Conservation (phyloP, 1,284 basidiomycete genomes). For the Moesziomyces parantarcticus region DNA sequence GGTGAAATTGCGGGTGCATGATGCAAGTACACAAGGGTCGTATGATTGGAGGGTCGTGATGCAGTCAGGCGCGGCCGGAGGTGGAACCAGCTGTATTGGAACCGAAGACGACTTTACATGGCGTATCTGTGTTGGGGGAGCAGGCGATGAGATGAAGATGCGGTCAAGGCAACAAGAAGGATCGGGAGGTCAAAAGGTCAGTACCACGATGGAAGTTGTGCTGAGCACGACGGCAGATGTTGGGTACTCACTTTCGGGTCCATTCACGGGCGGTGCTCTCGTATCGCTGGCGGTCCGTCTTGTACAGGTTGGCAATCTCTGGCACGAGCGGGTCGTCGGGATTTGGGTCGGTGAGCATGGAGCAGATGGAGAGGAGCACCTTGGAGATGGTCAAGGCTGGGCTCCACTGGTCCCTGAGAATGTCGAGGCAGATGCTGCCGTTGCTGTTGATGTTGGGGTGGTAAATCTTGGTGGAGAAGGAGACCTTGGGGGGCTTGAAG, state of each 20-base stretch:
- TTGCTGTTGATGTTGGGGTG: conserved; percentile 98
- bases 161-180: neutral
- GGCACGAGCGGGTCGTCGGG: conserved; percentile 68
- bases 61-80: conserved; percentile 12
- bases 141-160: neutral
- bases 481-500: conserved; percentile 89
- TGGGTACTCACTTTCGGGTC: conserved; percentile 64
- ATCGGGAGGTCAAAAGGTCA: neutral
- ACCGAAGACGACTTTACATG: conserved; percentile 31
- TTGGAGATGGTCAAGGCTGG: conserved; percentile 98
- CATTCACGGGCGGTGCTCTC: conserved; percentile 68
- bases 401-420: conserved; percentile 81
- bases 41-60: conserved; percentile 24
- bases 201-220: neutral
- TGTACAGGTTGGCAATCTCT: conserved; percentile 67
- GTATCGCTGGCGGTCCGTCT: conserved; percentile 66
- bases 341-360: conserved; percentile 68
- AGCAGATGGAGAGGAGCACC: conserved; percentile 68
- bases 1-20: conserved; percentile 36
- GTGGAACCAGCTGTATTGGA: conserved; percentile 14
- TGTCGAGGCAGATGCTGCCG: conserved; percentile 98
- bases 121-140: conserved; percentile 28
- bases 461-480: conserved; percentile 93
- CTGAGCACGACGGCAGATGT: neutral
- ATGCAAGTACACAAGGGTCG: conserved; percentile 24